Evolutionary conservation across 2,329 filamentous ascomycete genomes (phyloP).

Genomic region (Fusarium nematophilum): DNA sequence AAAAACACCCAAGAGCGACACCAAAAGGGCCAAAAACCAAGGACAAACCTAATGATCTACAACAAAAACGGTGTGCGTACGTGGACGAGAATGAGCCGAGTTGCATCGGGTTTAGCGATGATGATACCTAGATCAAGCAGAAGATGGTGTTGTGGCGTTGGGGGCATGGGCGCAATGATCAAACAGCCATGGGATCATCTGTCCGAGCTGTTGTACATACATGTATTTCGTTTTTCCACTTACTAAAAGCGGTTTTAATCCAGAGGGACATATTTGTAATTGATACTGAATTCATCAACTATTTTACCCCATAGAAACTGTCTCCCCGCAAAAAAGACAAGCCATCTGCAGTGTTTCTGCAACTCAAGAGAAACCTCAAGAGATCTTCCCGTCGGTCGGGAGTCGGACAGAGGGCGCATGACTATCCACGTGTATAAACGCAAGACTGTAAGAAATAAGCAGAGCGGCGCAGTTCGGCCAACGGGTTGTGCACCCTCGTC

Average conservation of each 20-base stretch:
- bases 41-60: no score
- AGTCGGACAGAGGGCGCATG: conserved; percentile 1
- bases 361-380: no score
- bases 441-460: conserved; percentile 3
- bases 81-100: conserved; percentile 19
- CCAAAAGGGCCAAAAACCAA: no score
- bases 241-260: no score
- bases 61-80: conserved; percentile 1
- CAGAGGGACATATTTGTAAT: conserved; percentile 23
- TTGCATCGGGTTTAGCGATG: conserved; percentile 35
- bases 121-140: conserved; percentile 31
- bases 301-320: conserved; percentile 38
- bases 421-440: conserved; percentile 3
- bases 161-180: conserved; percentile 19
- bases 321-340: conserved; percentile 29
- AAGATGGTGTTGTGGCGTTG: conserved; percentile 41
- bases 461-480: conserved; percentile 3
- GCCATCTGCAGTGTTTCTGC: no score
- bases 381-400: conserved; percentile 13
- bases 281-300: conserved; percentile 11
- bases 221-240: background rate
- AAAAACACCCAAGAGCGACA: background rate
- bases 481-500: no score
- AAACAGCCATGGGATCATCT: conserved; percentile 20
- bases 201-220: conserved; percentile 34